These are phyloP conservation scores for Talaromyces pinophilus DNA, from an alignment of 2,329 filamentous ascomycete genomes.

Conservation along the genomic window DNA sequence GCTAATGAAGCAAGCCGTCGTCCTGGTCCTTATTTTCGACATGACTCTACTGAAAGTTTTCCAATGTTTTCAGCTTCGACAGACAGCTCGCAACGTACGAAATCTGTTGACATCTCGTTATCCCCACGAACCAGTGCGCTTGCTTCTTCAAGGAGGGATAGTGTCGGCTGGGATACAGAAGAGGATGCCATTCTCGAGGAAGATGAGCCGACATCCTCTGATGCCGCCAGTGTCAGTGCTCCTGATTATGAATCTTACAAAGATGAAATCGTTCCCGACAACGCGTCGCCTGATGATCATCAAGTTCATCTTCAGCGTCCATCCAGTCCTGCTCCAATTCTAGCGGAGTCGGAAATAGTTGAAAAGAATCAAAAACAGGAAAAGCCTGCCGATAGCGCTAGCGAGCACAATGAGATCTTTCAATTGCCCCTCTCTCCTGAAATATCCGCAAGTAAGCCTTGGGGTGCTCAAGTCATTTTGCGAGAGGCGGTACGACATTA, in stretches of 20 bases:
- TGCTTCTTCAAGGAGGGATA: conserved; percentile 27
- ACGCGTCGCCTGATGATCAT: conserved; percentile 29
- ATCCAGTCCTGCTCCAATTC: conserved; percentile 38
- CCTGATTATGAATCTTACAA: conserved; percentile 28
- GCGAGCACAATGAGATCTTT: conserved; percentile 26
- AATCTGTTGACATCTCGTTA: conserved; percentile 56
- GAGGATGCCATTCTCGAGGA: conserved; percentile 27
- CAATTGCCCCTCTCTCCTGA: conserved; percentile 38
- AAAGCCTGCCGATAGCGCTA: not conserved
- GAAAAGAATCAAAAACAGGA: conserved; percentile 24
- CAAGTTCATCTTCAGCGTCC: conserved; percentile 49
- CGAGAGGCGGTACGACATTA: conserved; percentile 45
- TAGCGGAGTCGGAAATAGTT: conserved; percentile 40
- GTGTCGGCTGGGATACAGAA: conserved; percentile 29
- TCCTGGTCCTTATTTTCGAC: conserved; percentile 46
- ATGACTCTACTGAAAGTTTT: conserved; percentile 64
- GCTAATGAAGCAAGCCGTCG: conserved; percentile 32
- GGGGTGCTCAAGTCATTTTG: conserved; percentile 42
- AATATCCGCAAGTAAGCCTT: conserved; percentile 38
- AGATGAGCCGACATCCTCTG: conserved; percentile 24
- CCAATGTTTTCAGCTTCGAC: conserved; percentile 65
- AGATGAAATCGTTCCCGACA: conserved; percentile 31
- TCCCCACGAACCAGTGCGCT: conserved; percentile 36
- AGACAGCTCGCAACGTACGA: conserved; percentile 55
- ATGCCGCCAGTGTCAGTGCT: conserved; percentile 22